Conservation (phyloP, 306 rosid genomes). For the Spatholobus suberectus region DNA sequence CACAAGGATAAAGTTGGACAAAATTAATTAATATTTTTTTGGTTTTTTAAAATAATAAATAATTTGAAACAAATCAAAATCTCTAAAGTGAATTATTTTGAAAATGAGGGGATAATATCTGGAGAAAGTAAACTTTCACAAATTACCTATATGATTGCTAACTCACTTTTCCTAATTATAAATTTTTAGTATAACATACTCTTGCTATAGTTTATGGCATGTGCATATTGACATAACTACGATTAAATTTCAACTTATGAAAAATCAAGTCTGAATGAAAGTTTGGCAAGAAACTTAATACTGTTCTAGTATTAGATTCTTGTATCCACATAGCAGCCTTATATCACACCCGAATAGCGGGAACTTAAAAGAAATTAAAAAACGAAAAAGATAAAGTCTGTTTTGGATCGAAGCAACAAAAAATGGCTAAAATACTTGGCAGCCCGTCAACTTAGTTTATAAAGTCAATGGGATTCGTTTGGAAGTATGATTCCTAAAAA, state of each 20-base stretch:
- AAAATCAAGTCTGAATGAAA: conserved; percentile 12
- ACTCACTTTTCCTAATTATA: neutral
- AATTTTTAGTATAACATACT: neutral
- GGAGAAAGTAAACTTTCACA: neutral
- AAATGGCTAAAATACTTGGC: conserved; percentile 2
- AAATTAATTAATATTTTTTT: neutral
- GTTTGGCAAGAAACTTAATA: conserved; percentile 9
- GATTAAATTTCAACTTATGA: neutral
- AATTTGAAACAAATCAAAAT: neutral
- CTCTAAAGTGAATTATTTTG: neutral
- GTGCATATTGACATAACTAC: neutral
- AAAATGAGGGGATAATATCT: neutral
- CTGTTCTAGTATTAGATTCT: neutral
- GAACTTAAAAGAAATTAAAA: neutral
- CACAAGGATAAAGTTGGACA: neutral
- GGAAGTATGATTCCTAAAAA: conserved; percentile 33
- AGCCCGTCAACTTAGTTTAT: conserved; percentile 40
- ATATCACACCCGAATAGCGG: conserved; percentile 18
- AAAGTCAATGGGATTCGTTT: conserved; percentile 48
- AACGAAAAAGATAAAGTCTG: conserved; percentile 1
- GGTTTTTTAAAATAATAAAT: neutral
- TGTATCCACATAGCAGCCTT: conserved; percentile 29
- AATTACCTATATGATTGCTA: neutral
- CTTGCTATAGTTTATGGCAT: neutral
- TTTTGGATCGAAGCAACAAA: conserved; percentile 36